Conservation (phyloP, 768 basidiomycete genomes). For the Agrocybe pediades region DNA sequence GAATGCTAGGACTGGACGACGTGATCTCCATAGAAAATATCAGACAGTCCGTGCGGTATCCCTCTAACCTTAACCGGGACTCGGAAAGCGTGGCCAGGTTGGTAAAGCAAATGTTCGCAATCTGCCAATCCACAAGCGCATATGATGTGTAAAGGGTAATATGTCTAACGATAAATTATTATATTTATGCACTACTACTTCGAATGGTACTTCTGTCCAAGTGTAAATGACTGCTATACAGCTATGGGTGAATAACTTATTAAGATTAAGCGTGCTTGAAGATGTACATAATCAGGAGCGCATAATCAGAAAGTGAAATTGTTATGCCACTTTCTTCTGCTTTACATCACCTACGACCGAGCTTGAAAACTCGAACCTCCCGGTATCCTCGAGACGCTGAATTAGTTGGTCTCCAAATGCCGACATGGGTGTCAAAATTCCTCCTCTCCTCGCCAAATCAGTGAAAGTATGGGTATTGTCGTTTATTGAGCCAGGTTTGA, state of each 20-base stretch:
- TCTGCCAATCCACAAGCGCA: background rate
- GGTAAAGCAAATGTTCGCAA: conserved; percentile 1
- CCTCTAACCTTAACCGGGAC: conserved; percentile 10
- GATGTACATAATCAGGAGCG: too few relatives aligned
- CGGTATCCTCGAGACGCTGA: conserved; percentile 61
- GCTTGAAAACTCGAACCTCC: conserved; percentile 58
- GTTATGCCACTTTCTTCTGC: conserved; percentile 11
- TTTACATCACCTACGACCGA: conserved; percentile 29
- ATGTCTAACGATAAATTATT: background rate
- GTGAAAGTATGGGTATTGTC: conserved; percentile 52
- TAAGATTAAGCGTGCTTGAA: background rate
- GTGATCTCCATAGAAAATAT: conserved; percentile 17
- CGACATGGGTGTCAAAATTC: conserved; percentile 80
- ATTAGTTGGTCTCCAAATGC: conserved; percentile 81
- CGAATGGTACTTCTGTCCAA: background rate
- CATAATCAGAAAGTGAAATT: background rate
- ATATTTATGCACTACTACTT: background rate
- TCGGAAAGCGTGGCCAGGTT: conserved; percentile 7
- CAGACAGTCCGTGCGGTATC: conserved; percentile 9
- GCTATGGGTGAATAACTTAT: background rate
- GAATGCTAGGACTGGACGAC: conserved; percentile 11
- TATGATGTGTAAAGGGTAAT: background rate
- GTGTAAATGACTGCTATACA: background rate
- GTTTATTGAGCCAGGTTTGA: conserved; percentile 15
- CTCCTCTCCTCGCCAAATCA: conserved; percentile 60